A percentile compares a stretch with the other conserved stretches of the same genome.
phyloP scores from a whole-genome alignment of 768 basidiomycete genomes.

The Leucocoprinus sp. region DNA sequence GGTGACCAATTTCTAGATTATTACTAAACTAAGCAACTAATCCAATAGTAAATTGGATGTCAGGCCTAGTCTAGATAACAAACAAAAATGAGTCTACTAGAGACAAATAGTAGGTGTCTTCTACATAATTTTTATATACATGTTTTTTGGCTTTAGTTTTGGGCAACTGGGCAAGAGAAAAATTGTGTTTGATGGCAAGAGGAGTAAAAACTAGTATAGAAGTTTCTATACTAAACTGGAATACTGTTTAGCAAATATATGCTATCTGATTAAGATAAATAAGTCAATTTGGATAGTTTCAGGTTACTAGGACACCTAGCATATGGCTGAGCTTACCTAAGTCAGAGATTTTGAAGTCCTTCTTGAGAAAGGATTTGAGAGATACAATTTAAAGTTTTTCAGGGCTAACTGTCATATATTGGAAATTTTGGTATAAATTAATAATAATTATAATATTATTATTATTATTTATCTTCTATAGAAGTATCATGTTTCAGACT shows the following conservation, averaged over 20 bases:
- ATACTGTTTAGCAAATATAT: slow-evolving; percentile 22
- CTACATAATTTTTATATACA: slow-evolving; percentile 1
- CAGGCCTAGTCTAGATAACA: slow-evolving; percentile 25
- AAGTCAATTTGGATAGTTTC: slow-evolving; percentile 11
- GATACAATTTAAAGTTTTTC: slow-evolving; percentile 12
- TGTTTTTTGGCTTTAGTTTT: background rate
- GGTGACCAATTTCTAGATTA: too few relatives aligned
- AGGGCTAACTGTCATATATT: too few relatives aligned
- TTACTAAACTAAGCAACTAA: slow-evolving; percentile 26
- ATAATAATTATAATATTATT: too few relatives aligned
- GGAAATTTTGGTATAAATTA: too few relatives aligned
- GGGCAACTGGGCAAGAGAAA: slow-evolving; percentile 6
- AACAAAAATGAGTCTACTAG: slow-evolving; percentile 28
- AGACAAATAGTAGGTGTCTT: background rate
- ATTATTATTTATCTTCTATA: too few relatives aligned
- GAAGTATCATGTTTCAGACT: too few relatives aligned
- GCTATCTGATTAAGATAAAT: slow-evolving; percentile 22
- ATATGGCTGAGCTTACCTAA: slow-evolving; percentile 22
- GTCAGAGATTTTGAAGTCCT: slow-evolving; percentile 22
- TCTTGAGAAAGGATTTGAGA: slow-evolving; percentile 17
- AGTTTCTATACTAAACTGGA: slow-evolving; percentile 17
- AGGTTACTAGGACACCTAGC: slow-evolving; percentile 25
- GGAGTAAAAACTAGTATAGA: slow-evolving; percentile 19
- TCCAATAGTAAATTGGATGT: slow-evolving; percentile 30
- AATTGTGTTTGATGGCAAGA: slow-evolving; percentile 17